phyloP scores from a whole-genome alignment of 1,284 basidiomycete genomes.

The Hemileccinum hortonii region DNA sequence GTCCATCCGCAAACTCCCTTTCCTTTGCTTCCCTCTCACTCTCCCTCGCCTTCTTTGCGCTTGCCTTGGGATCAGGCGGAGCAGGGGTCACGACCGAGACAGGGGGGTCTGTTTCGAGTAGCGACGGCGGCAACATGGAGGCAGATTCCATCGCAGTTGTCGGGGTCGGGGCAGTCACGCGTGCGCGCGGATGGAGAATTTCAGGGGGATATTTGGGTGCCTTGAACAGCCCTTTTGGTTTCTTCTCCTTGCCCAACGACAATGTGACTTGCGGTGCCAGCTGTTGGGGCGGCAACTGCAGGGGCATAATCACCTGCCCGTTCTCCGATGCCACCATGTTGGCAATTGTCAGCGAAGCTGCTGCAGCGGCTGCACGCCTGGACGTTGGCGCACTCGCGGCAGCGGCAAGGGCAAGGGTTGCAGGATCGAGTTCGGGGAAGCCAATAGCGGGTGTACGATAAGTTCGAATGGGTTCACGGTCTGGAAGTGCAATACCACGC shows the following conservation, averaged over 20 bases:
- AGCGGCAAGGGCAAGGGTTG: slow-evolving; percentile 60
- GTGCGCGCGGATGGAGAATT: slow-evolving; percentile 60
- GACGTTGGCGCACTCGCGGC: slow-evolving; percentile 67
- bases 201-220: slow-evolving; percentile 56
- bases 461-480: slow-evolving; percentile 91
- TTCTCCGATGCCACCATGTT: slow-evolving; percentile 85
- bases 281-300: slow-evolving; percentile 47
- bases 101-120: slow-evolving; percentile 56
- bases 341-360: slow-evolving; percentile 76
- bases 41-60: slow-evolving; percentile 66
- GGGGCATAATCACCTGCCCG: slow-evolving; percentile 56
- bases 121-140: slow-evolving; percentile 49
- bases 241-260: slow-evolving; percentile 57
- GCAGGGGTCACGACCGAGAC: slow-evolving; percentile 30
- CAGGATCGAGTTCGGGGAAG: slow-evolving; percentile 75
- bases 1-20: slow-evolving; percentile 75
- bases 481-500: slow-evolving; percentile 86
- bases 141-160: slow-evolving; percentile 67
- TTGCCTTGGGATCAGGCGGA: slow-evolving; percentile 46
- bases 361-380: slow-evolving; percentile 80
- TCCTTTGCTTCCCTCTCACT: slow-evolving; percentile 78
- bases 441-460: slow-evolving; percentile 85
- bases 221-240: slow-evolving; percentile 70
- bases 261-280: slow-evolving; percentile 36
- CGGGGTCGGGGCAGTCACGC: slow-evolving; percentile 53